These are phyloP conservation scores for Cercospora canescens DNA, from an alignment of 2,329 filamentous ascomycete genomes.

Conservation along the genomic window DNA sequence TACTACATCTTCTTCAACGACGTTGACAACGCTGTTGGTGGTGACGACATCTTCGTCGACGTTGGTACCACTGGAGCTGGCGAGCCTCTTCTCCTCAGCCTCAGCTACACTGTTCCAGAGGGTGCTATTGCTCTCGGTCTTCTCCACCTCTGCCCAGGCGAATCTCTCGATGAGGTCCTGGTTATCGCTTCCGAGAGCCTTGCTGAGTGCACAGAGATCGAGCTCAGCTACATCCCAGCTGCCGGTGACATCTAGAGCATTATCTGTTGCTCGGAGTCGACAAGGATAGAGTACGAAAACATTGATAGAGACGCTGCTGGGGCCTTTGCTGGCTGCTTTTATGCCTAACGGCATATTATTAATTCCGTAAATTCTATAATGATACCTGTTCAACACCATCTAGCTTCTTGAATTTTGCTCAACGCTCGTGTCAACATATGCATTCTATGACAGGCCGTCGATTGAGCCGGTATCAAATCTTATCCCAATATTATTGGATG, in stretches of 20 bases:
- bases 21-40: background rate
- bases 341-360: background rate
- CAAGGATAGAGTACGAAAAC: background rate
- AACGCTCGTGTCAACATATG: too few species aligned
- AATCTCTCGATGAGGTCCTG: background rate
- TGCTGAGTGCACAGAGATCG: background rate
- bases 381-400: background rate
- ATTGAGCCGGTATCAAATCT: too few species aligned
- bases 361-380: background rate
- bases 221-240: background rate
- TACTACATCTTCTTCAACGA: conserved; percentile 1
- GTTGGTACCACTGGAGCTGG: background rate
- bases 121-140: background rate
- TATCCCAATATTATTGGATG: too few species aligned
- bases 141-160: background rate
- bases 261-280: background rate
- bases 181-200: background rate
- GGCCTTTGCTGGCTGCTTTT: background rate
- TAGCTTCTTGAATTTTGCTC: background rate
- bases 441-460: too few species aligned
- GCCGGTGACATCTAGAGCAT: background rate
- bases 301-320: background rate
- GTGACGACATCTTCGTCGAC: background rate
- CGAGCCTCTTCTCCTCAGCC: background rate
- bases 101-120: background rate